Conservation (phyloP, 192 early-diverging fungal genomes). For the Coemansia aciculifera region DNA sequence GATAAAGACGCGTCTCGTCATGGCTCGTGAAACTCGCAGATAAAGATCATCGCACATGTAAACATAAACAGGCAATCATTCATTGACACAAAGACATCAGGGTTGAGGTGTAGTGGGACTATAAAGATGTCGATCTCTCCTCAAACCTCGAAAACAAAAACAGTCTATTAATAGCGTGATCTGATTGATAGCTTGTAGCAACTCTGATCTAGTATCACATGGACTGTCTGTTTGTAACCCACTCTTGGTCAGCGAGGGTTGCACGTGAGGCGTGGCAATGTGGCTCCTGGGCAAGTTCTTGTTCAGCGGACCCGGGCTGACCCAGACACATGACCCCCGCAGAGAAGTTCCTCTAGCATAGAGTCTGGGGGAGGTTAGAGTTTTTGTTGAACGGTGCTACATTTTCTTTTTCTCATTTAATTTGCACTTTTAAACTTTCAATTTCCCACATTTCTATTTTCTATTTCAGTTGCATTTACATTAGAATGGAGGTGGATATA, state of each 20-base stretch:
- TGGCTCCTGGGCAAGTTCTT: background rate
- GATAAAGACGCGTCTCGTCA: background rate
- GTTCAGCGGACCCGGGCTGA: background rate
- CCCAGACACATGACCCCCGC: background rate
- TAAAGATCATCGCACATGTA: background rate
- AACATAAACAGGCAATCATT: background rate
- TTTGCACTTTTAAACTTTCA: background rate
- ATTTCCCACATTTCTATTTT: background rate
- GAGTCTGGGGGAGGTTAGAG: background rate
- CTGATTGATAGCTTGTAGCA: background rate
- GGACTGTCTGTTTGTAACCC: background rate
- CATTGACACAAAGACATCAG: background rate
- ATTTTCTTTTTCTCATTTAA: background rate
- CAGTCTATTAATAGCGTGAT: background rate
- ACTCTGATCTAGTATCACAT: constrained; percentile 7
- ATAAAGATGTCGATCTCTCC: background rate
- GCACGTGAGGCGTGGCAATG: background rate
- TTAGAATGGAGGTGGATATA: constrained; percentile 47
- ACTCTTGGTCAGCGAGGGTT: background rate
- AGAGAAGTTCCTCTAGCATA: background rate
- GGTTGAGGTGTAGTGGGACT: background rate
- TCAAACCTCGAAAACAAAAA: background rate
- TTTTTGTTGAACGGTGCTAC: background rate
- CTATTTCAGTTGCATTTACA: constrained; percentile 1
- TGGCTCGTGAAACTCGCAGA: background rate